phyloP scores from a whole-genome alignment of 2,329 filamentous ascomycete species.

The Shiraia bambusicola region DNA sequence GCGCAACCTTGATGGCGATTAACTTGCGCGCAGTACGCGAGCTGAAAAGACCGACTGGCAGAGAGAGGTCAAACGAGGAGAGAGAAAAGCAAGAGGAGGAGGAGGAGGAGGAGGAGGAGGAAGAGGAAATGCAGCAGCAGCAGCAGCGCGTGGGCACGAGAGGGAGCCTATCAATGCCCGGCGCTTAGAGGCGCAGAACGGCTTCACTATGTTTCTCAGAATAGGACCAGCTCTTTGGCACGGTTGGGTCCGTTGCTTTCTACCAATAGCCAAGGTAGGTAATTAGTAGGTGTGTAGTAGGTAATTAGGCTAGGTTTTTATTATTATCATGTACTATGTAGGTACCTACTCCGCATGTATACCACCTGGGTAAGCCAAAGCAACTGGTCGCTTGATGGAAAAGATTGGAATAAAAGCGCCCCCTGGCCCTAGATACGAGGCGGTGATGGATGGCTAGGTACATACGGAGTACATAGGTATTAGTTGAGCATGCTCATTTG shows the following conservation, averaged over 20 bases:
- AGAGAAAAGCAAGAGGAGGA: constrained; percentile 15
- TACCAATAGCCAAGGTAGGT: too few species aligned
- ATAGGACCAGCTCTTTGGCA: constrained; percentile 32
- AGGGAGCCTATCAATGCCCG: constrained; percentile 38
- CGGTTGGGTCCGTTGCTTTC: constrained; percentile 22
- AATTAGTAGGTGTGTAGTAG: too few species aligned
- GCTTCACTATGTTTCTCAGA: constrained; percentile 39
- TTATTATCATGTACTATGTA: too few species aligned
- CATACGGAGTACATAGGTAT: too few species aligned
- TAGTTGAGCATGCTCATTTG: constrained; percentile 33
- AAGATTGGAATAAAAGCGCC: too few species aligned
- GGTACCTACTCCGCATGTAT: too few species aligned
- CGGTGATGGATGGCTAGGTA: constrained; percentile 34
- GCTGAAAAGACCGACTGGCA: constrained; percentile 37
- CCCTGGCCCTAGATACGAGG: constrained; percentile 32
- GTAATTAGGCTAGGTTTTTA: too few species aligned
- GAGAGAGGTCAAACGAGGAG: too few species aligned
- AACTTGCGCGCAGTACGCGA: constrained; percentile 31
- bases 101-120: constrained; percentile 30
- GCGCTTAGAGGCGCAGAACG: constrained; percentile 41
- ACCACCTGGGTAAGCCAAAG: too few species aligned
- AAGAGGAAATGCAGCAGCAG: constrained; percentile 15
- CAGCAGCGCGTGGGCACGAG: constrained; percentile 30
- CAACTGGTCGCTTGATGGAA: constrained; percentile 26
- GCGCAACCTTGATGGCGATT: constrained; percentile 21